These are phyloP conservation scores for Eucalyptus rudis DNA, from an alignment of 345 rosid genomes.

Conservation along the genomic window DNA sequence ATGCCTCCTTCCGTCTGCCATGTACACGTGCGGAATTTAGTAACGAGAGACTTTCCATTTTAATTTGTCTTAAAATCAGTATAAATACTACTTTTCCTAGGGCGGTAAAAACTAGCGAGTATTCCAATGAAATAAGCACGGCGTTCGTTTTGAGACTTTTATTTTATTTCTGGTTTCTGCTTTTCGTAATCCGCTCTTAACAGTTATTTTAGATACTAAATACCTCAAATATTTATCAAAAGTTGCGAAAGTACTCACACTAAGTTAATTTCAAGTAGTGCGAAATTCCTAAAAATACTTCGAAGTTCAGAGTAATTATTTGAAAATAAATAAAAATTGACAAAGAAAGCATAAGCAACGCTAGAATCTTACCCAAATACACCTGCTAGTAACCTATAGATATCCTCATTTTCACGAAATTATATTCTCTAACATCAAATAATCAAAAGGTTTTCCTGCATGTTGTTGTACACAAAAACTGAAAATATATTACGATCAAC, in stretches of 20 bases:
- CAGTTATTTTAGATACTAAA: not conserved
- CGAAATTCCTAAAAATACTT: not conserved
- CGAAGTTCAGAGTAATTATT: not conserved
- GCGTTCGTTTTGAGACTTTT: too few relatives aligned
- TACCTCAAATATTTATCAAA: not conserved
- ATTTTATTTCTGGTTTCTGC: not conserved
- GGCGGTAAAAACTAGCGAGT: not conserved
- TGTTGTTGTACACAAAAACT: not conserved
- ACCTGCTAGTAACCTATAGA: not conserved
- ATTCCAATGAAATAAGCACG: too few relatives aligned
- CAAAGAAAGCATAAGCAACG: not conserved
- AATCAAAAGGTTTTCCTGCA: not conserved
- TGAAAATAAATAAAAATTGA: fast-evolving
- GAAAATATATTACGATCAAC: not conserved
- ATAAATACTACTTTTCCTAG: not conserved
- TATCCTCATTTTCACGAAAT: not conserved
- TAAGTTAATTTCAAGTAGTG: not conserved
- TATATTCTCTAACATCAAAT: not conserved
- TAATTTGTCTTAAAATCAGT: not conserved
- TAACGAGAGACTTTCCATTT: not conserved
- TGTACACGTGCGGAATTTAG: not conserved
- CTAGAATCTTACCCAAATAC: not conserved
- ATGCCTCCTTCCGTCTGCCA: too few relatives aligned
- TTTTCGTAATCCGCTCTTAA: not conserved
- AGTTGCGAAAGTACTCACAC: not conserved